Conservation (phyloP, 495 filamentous ascomycete genomes). For the Pyronema domesticum region DNA sequence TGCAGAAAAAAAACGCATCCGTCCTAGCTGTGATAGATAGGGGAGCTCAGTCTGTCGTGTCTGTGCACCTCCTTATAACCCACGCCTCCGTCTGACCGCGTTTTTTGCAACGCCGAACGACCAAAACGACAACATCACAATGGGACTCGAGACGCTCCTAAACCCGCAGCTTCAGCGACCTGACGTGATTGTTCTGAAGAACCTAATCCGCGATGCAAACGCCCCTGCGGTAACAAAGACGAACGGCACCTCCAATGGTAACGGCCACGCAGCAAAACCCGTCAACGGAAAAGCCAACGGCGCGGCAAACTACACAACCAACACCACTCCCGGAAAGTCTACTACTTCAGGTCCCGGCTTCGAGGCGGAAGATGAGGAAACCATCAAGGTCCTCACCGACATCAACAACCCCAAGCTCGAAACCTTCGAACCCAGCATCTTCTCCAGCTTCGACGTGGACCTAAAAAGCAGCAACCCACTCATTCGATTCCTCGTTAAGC, state of each 20-base stretch:
- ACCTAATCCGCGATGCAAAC: constrained; percentile 28
- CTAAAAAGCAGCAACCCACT: constrained; percentile 24
- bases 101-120: too few species aligned
- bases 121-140: not conserved
- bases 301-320: constrained; percentile 8
- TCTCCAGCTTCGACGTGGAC: constrained; percentile 27
- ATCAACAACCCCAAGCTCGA: constrained; percentile 34
- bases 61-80: too few species aligned
- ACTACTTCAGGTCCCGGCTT: constrained; percentile 3
- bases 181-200: constrained; percentile 34
- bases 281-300: constrained; percentile 9
- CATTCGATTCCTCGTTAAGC: constrained; percentile 33
- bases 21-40: too few species aligned
- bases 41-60: too few species aligned
- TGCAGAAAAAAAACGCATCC: too few species aligned
- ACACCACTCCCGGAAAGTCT: constrained; percentile 12
- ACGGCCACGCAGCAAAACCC: constrained; percentile 11
- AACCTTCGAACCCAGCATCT: constrained; percentile 28
- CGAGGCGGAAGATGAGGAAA: constrained; percentile 13
- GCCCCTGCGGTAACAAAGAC: too few species aligned
- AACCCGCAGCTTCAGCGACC: constrained; percentile 34
- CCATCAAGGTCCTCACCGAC: constrained; percentile 30
- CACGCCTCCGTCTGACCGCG: too few species aligned
- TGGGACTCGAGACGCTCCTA: constrained; percentile 7
- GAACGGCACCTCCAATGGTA: not conserved